Conservation (phyloP, 2,329 filamentous ascomycete species). For the Monosporascus sp. region DNA sequence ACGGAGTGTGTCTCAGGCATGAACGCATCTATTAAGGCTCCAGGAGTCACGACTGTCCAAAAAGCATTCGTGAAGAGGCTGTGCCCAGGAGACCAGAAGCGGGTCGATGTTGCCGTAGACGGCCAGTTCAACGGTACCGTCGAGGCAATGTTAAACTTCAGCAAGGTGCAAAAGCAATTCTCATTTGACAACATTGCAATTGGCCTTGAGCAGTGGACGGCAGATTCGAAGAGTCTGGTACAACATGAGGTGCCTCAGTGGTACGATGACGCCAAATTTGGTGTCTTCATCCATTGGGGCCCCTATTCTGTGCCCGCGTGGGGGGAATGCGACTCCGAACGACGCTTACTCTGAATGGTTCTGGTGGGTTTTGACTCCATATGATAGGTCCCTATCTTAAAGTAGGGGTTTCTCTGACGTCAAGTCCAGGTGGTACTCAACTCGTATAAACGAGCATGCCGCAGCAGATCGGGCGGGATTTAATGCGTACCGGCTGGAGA, state of each 20-base stretch:
- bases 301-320: slow-evolving; percentile 45
- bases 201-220: slow-evolving; percentile 30
- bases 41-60: background rate
- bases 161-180: background rate
- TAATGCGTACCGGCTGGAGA: slow-evolving; percentile 44
- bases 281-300: slow-evolving; percentile 58
- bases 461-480: slow-evolving; percentile 35
- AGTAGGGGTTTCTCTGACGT: background rate
- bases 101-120: slow-evolving; percentile 26
- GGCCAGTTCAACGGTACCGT: slow-evolving; percentile 19
- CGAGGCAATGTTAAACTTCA: background rate
- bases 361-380: slow-evolving; percentile 36
- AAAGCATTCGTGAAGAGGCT: slow-evolving; percentile 29
- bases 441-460: slow-evolving; percentile 34
- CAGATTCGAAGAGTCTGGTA: slow-evolving; percentile 29
- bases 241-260: slow-evolving; percentile 42
- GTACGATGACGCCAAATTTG: slow-evolving; percentile 51
- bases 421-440: slow-evolving; percentile 21
- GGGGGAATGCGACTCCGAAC: slow-evolving; percentile 39
- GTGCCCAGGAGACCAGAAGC: slow-evolving; percentile 34
- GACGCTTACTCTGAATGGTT: slow-evolving; percentile 41
- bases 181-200: slow-evolving; percentile 20
- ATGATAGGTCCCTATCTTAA: background rate
- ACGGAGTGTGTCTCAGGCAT: slow-evolving; percentile 24
- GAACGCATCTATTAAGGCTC: slow-evolving; percentile 12